Percentiles rank a stretch among this genome's conserved stretches.
Evolutionary conservation across 768 basidiomycete species (phyloP).

Genomic region (Tylopilus plumbeoviolaceoides): DNA sequence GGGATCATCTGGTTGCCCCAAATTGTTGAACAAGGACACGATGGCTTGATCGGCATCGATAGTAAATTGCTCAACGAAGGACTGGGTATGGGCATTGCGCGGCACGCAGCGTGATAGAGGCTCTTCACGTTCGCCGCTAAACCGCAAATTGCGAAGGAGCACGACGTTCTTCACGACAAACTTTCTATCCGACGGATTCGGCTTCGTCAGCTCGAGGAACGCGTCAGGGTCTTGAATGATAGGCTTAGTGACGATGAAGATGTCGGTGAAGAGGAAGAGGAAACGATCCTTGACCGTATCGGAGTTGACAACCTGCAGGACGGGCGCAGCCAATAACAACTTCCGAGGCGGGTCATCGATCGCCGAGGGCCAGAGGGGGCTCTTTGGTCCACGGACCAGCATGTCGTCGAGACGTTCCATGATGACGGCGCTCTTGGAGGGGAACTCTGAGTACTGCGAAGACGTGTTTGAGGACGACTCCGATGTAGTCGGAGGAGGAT

Average conservation of each 20-base stretch:
- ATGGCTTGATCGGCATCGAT: conserved; percentile 81
- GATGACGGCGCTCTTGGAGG: conserved; percentile 48
- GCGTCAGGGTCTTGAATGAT: conserved; percentile 65
- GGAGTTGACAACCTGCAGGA: conserved; percentile 89
- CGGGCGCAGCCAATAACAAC: conserved; percentile 77
- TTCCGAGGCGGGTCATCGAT: conserved; percentile 87
- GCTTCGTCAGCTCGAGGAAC: conserved; percentile 54
- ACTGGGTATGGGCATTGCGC: conserved; percentile 60
- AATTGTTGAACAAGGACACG: conserved; percentile 59
- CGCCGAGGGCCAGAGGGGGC: conserved; percentile 55
- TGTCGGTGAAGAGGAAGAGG: conserved; percentile 95
- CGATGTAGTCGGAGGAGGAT: conserved; percentile 64
- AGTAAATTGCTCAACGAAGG: conserved; percentile 77
- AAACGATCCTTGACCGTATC: conserved; percentile 95
- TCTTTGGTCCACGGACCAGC: conserved; percentile 57
- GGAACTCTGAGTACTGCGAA: conserved; percentile 55
- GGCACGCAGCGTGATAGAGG: conserved; percentile 43
- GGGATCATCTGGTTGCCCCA: conserved; percentile 61
- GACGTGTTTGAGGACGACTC: conserved; percentile 74
- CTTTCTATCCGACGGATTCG: conserved; percentile 60
- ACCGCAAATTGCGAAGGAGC: conserved; percentile 63
- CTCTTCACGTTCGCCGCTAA: conserved; percentile 67
- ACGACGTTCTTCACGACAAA: conserved; percentile 91
- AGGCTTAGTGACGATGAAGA: conserved; percentile 91
- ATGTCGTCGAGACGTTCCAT: conserved; percentile 70